Evolutionary conservation across 495 filamentous ascomycete species (phyloP), one percentile per base, ranked within the genome.

Genomic region (Annulohypoxylon nitens): DNA sequence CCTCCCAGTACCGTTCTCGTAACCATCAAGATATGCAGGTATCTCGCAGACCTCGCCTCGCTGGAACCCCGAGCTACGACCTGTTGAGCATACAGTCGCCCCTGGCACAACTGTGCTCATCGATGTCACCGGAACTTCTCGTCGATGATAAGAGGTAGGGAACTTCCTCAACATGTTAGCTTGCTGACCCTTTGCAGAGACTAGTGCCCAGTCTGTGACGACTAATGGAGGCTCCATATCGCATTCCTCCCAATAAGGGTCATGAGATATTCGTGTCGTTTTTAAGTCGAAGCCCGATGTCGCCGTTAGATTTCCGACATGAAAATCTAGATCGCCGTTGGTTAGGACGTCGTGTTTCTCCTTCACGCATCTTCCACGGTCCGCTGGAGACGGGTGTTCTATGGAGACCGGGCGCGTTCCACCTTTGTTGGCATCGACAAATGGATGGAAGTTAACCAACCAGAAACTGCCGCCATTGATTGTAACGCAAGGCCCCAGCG

Each of bases 161-260:
- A 76, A 79, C 33, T 71, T 75, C 14, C 78, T 68, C 1, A 79
- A 64, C 43, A 79, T 45, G 25, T 79, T 79, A 14, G 74, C 78
- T 60, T 78, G 71, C 2, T 50, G 65, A 12, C 63, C 73, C n/a
- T 53, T 66, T 7, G 78, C 68, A 8, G 78, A 73, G 39, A 79
- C 57, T 34, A 79, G 69, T 33, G 66, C 74, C 78, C 78, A 79
- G 54, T 79, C 78, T 2, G 71, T 79, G 11, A 78, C 78, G 14
- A 76, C 72, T 2, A 79, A 69, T 7, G 76, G 76, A 23, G 67
- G 64, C 39, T 79, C 78, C 47, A 72, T 78, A 36, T 72, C 74
- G 3, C 25, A 69, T 14, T 79, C 78, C 23, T 79, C 76, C 78
- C 78, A 79, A 58, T 79, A 79, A 4, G 76, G 71, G 53, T 79